phyloP scores from a whole-genome alignment of 768 basidiomycete genomes.

The Russula griseocarnosa region DNA sequence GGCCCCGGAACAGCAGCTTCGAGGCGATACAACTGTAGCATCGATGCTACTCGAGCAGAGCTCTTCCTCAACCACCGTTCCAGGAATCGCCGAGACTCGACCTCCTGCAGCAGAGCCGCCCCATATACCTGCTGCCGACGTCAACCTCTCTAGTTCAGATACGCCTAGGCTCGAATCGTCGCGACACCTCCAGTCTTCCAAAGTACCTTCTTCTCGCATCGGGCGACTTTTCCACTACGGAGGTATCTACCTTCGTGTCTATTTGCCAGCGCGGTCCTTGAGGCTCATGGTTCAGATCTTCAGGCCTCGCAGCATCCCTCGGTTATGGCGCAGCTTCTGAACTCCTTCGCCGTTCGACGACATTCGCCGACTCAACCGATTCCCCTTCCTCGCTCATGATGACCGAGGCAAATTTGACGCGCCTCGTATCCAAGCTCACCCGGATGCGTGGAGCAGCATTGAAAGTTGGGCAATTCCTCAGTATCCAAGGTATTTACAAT shows the following conservation, averaged over 20 bases:
- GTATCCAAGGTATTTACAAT: slow-evolving; percentile 71
- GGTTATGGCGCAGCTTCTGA: slow-evolving; percentile 89
- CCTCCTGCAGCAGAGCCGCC: not conserved
- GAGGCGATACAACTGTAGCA: not conserved
- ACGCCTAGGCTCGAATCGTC: slow-evolving; percentile 12
- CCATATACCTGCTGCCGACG: not conserved
- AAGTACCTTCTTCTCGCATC: slow-evolving; percentile 84
- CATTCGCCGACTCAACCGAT: slow-evolving; percentile 30
- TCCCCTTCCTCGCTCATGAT: slow-evolving; percentile 60
- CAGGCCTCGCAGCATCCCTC: slow-evolving; percentile 88
- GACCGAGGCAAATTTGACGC: slow-evolving; percentile 85
- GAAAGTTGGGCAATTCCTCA: slow-evolving; percentile 95
- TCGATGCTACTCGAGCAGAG: not conserved
- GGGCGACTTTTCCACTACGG: slow-evolving; percentile 94
- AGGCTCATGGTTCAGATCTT: slow-evolving; percentile 1
- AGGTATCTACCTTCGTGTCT: slow-evolving; percentile 43
- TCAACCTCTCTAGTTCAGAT: not conserved
- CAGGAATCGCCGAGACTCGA: not conserved
- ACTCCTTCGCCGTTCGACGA: slow-evolving; percentile 61
- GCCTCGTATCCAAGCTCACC: slow-evolving; percentile 88
- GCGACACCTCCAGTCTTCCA: slow-evolving; percentile 69
- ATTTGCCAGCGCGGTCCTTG: not conserved
- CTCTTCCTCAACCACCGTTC: not conserved
- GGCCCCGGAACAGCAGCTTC: not conserved
- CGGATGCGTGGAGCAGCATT: slow-evolving; percentile 96